Base-by-base conservation (phyloP, 2,329 filamentous ascomycete species). In the Alternaria brassicae region DNA sequence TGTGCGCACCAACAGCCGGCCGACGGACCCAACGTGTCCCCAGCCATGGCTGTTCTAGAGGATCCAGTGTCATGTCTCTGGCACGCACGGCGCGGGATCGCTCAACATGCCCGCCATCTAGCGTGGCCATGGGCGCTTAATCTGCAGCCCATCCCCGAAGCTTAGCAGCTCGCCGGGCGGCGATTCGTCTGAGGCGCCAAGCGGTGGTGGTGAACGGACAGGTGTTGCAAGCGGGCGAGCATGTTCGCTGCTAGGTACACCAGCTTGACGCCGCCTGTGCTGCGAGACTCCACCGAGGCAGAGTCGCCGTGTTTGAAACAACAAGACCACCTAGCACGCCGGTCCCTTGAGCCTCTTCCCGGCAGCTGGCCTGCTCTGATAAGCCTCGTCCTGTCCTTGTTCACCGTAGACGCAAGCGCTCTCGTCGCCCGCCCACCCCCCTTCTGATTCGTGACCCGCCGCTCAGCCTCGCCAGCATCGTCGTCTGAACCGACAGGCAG, bases 291-390 rank as follows among this genome's bases (percentile, higher is more conserved):
- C 50, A 62, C 58, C 58, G 53, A 58, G 53, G 58, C 58, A 59
- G 48, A 56, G 54, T 50, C 51, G 44, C 37, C 27, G 50, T 62
- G 42, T 60, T 60, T 59, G 66, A 66, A 67, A 66, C 66, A 67
- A 67, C 63, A 56, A 36, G 52, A 21, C 39, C 45, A 34, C 55
- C 41, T 32, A 40, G 44, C 45, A 47, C 56, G 30, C 37, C 44
- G 32, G 32, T 47, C 45, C 53, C 58, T 56, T 58, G 58, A 60
- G 56, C 59, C 47, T 62, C 55, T 57, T 50, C 56, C 47, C 17
- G 40, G 68, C 68, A 70, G 66, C 71, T 69, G 61, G 68, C 60
- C 67, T 69, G 67, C 61, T 51, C 58, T 56, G 60, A 65, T 53
- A 62, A 62, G 60, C 54, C 62, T 64, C 54, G 52, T 52, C 42